These are phyloP conservation scores for Sonneratia alba DNA, from an alignment of 345 rosid genomes.

Conservation along the genomic window DNA sequence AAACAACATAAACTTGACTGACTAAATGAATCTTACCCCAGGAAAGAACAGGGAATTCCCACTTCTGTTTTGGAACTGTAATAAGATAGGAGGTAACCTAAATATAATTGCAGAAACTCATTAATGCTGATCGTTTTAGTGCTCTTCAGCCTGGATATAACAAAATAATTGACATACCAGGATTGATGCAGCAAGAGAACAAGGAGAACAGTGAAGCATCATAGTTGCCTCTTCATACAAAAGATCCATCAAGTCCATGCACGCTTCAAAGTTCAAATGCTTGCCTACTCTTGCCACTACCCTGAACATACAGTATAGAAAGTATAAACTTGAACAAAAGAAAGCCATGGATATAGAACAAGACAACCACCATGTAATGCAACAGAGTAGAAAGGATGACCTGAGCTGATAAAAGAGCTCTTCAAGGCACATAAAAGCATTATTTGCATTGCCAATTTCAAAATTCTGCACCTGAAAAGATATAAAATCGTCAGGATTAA, in stretches of 20 bases:
- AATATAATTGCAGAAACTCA: constrained; percentile 9
- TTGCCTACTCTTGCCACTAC: constrained; percentile 66
- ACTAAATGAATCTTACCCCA: constrained; percentile 51
- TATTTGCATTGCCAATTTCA: constrained; percentile 52
- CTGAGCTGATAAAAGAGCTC: constrained; percentile 49
- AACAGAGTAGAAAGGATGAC: constrained; percentile 19
- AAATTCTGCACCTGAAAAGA: constrained; percentile 41
- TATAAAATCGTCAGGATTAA: background rate
- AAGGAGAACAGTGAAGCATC: constrained; percentile 36
- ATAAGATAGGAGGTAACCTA: constrained; percentile 71
- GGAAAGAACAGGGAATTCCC: constrained; percentile 70
- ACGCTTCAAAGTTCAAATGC: constrained; percentile 52
- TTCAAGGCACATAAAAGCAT: constrained; percentile 42
- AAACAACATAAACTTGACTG: background rate
- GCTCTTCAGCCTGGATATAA: background rate
- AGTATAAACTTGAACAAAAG: background rate
- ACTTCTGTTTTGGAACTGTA: constrained; percentile 53
- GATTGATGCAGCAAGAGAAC: constrained; percentile 60
- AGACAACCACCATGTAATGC: background rate
- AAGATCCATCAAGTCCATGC: constrained; percentile 87
- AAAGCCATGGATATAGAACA: background rate
- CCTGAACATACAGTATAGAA: constrained; percentile 20
- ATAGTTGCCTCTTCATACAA: constrained; percentile 64
- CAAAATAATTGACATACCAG: constrained; percentile 36
- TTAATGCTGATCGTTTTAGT: background rate